phyloP scores from a whole-genome alignment of 441 rosid species.

The Omphalea diandra region DNA sequence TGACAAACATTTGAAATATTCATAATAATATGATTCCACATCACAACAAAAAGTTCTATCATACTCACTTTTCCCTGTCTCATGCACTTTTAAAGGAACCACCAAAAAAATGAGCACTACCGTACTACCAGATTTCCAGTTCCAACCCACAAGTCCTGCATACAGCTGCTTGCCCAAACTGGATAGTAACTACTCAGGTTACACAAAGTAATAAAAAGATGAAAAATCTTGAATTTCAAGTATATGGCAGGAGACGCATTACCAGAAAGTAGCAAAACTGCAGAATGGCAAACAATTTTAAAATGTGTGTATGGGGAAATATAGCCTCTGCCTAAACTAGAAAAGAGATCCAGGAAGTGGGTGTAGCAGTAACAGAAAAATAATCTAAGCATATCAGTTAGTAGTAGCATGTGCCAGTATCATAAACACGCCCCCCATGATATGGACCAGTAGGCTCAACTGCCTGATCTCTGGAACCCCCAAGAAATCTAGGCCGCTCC shows the following conservation, averaged over 20 bases:
- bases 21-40: background rate
- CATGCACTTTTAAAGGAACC: too few species aligned
- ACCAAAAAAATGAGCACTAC: too few species aligned
- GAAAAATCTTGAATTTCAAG: too few species aligned
- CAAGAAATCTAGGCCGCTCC: conserved; percentile 50
- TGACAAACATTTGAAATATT: too few species aligned
- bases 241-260: background rate
- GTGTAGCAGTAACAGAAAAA: background rate
- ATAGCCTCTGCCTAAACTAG: too few species aligned
- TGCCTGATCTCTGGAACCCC: conserved; percentile 54
- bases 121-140: background rate
- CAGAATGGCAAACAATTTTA: conserved; percentile 14
- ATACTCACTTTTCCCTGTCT: too few species aligned
- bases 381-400: conserved; percentile 24
- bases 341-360: too few species aligned
- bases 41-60: too few species aligned
- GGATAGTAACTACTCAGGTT: background rate
- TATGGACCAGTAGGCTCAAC: conserved; percentile 51
- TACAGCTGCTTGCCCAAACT: background rate
- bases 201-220: too few species aligned
- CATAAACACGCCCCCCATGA: conserved; percentile 55
- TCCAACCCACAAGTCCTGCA: too few species aligned
- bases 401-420: conserved; percentile 53
- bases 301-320: background rate
- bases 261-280: background rate